These are phyloP conservation scores for Candida sanyaensis DNA, from an alignment of 1,139 yeast genomes.

Conservation along the genomic window DNA sequence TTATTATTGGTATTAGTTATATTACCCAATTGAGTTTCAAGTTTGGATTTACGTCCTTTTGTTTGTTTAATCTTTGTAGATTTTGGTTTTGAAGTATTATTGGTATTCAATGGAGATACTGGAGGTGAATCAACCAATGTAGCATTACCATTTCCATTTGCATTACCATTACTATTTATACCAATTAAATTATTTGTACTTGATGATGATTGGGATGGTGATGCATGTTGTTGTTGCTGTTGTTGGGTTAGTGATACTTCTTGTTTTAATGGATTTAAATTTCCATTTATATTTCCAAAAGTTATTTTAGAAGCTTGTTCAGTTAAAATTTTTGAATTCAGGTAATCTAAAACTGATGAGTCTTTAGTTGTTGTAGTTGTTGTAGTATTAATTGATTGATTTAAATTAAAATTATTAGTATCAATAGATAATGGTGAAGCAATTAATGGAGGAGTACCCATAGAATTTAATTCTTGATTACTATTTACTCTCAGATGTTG, in stretches of 20 bases:
- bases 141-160: background rate
- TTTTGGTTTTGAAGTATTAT: conserved; percentile 1
- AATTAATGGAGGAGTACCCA: conserved; percentile 10
- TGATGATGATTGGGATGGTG: background rate
- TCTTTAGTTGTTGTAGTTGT: conserved; percentile 4
- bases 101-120: conserved; percentile 8
- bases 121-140: conserved; percentile 7
- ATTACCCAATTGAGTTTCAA: background rate
- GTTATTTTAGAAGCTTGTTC: conserved; percentile 10
- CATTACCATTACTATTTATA: background rate
- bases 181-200: background rate
- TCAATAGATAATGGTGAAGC: conserved; percentile 12
- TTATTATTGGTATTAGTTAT: background rate
- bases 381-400: background rate
- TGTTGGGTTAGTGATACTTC: no score
- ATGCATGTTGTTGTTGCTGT: background rate
- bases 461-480: background rate
- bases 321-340: conserved; percentile 5
- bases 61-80: background rate
- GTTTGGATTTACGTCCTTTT: conserved; percentile 1
- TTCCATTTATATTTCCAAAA: conserved; percentile 1
- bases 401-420: conserved; percentile 1
- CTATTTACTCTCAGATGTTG: conserved; percentile 1
- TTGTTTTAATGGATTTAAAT: background rate
- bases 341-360: conserved; percentile 6